phyloP scores from a whole-genome alignment of 331 rosid species.

The Spiraea crenata region DNA sequence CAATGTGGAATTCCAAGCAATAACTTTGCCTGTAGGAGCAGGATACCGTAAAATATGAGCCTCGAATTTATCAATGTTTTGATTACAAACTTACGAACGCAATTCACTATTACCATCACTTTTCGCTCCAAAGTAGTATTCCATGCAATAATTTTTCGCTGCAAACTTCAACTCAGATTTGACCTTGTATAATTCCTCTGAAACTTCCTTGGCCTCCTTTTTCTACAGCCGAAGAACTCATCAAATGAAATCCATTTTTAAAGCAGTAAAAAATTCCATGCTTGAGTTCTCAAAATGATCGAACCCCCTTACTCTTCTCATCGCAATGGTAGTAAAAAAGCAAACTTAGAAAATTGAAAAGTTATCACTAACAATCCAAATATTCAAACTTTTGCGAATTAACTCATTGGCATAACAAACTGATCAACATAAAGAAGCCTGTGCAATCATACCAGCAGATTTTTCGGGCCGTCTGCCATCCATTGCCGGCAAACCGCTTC shows the following conservation, averaged over 20 bases:
- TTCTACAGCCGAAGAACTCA: slow-evolving; percentile 41
- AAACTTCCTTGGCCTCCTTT: slow-evolving; percentile 67
- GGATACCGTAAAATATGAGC: slow-evolving; percentile 24
- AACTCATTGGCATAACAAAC: not conserved
- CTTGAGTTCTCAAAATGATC: not conserved
- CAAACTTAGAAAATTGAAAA: slow-evolving; percentile 1
- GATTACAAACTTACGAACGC: not conserved
- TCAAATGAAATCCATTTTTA: not conserved
- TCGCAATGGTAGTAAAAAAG: not conserved
- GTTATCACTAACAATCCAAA: not conserved
- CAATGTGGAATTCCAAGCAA: slow-evolving; percentile 58
- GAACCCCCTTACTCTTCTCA: not conserved
- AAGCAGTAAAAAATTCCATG: not conserved
- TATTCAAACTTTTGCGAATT: not conserved
- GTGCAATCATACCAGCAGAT: slow-evolving; percentile 58
- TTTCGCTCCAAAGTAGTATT: slow-evolving; percentile 64
- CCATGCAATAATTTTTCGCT: slow-evolving; percentile 76
- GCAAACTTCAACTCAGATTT: slow-evolving; percentile 79
- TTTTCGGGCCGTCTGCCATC: slow-evolving; percentile 82
- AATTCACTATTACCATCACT: slow-evolving; percentile 45
- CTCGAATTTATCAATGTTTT: not conserved
- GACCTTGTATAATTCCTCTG: slow-evolving; percentile 62
- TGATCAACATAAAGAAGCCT: not conserved
- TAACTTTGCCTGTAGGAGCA: slow-evolving; percentile 47
- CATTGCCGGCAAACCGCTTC: slow-evolving; percentile 89